phyloP scores from a whole-genome alignment of 225 moss, liverwort and hornwort genomes.

The Takakia lepidozioides region DNA sequence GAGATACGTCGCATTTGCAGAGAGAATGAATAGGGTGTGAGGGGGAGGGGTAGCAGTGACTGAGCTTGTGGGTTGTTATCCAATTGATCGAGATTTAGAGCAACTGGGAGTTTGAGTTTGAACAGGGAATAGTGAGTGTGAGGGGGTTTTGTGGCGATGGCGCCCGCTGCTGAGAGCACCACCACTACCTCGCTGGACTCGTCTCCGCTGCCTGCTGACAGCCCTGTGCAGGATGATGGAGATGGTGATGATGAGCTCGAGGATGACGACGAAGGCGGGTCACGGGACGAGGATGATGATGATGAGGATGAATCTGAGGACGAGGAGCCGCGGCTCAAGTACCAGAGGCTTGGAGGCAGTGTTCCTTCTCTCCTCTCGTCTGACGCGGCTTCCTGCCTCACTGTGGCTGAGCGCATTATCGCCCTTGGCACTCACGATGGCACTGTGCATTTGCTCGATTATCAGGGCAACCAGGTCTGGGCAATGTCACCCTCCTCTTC shows the following conservation, averaged over 20 bases:
- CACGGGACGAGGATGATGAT: slow-evolving; percentile 54
- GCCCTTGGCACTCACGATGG: slow-evolving; percentile 89
- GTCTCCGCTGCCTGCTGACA: slow-evolving; percentile 8
- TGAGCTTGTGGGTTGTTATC: too few species aligned
- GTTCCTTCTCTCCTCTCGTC: slow-evolving; percentile 65
- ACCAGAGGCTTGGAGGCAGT: slow-evolving; percentile 83
- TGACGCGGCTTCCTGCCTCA: slow-evolving; percentile 81
- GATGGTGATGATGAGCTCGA: slow-evolving; percentile 85
- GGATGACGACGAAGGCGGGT: slow-evolving; percentile 42
- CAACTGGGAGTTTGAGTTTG: too few species aligned
- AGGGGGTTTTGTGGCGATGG: too few species aligned
- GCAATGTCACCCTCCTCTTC: neutral
- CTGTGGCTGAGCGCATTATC: slow-evolving; percentile 90
- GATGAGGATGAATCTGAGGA: slow-evolving; percentile 74
- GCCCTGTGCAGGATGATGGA: slow-evolving; percentile 53
- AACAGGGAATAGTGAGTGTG: too few species aligned
- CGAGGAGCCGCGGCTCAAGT: slow-evolving; percentile 90
- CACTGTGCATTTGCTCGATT: slow-evolving; percentile 85
- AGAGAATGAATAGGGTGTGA: too few species aligned
- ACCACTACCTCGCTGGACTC: too few species aligned
- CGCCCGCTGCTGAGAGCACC: too few species aligned
- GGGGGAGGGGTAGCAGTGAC: too few species aligned
- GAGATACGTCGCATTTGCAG: too few species aligned
- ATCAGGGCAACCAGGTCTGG: slow-evolving; percentile 87
- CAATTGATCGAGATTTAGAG: too few species aligned